Conservation (phyloP, 768 basidiomycete genomes). For the Suillus bovinus region DNA sequence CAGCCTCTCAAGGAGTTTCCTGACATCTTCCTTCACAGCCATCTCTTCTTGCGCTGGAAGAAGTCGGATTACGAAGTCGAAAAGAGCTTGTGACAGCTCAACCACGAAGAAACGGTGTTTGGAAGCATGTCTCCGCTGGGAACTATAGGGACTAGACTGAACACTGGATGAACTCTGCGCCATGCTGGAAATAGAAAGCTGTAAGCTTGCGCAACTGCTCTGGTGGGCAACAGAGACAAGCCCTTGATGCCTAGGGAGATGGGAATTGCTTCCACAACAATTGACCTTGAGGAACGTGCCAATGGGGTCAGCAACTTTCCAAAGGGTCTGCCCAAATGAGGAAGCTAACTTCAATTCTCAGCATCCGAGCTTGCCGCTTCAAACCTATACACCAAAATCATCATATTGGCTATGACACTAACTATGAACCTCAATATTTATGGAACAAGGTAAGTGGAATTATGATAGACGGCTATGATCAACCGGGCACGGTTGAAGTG, state of each 20-base stretch:
- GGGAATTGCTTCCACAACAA: conserved; percentile 29
- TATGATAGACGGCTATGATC: neutral
- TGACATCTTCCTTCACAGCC: conserved; percentile 93
- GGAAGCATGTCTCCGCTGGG: conserved; percentile 39
- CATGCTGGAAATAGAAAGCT: conserved; percentile 20
- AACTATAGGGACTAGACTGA: conserved; percentile 28
- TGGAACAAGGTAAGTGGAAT: neutral
- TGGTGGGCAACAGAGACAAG: conserved; percentile 13
- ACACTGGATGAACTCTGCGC: conserved; percentile 29
- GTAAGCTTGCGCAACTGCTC: conserved; percentile 7
- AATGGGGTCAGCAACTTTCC: conserved; percentile 21
- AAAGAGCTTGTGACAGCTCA: conserved; percentile 87
- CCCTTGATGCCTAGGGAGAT: conserved; percentile 9
- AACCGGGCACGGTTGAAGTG: neutral
- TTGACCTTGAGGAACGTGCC: conserved; percentile 25
- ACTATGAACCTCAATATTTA: neutral
- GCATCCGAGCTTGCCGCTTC: neutral
- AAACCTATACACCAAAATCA: neutral
- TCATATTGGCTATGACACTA: neutral
- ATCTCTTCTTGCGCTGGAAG: conserved; percentile 89
- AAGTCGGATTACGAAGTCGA: conserved; percentile 92
- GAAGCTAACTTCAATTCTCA: conserved; percentile 15
- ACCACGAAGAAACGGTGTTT: conserved; percentile 65
- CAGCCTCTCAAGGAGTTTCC: conserved; percentile 92
- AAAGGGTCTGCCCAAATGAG: conserved; percentile 28